These are phyloP conservation scores for Willaertia magna DNA, from an alignment of 208 protist genomes.

Conservation along the genomic window DNA sequence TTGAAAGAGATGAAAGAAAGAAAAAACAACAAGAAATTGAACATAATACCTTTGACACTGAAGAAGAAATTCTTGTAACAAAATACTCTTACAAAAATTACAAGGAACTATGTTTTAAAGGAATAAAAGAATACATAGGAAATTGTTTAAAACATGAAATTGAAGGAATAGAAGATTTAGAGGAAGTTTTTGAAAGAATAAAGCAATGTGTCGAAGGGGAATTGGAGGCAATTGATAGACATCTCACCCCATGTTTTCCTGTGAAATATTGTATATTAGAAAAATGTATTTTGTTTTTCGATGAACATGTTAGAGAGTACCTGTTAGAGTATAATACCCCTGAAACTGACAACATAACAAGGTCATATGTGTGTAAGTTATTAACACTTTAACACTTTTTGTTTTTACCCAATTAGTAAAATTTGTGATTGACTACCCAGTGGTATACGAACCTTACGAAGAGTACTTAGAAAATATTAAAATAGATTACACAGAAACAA, in stretches of 20 bases:
- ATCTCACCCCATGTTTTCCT: background rate
- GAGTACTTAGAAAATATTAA: background rate
- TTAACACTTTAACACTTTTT: background rate
- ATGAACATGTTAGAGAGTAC: background rate
- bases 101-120: background rate
- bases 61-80: background rate
- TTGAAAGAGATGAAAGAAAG: conserved; percentile 1
- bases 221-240: background rate
- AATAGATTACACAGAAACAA: background rate
- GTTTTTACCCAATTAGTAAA: background rate
- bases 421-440: background rate
- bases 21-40: background rate
- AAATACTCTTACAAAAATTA: background rate
- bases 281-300: background rate
- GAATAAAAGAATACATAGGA: background rate
- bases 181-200: background rate
- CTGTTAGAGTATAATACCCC: background rate
- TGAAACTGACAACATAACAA: background rate
- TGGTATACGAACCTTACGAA: background rate
- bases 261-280: background rate
- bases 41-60: background rate
- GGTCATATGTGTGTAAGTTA: background rate
- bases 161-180: background rate
- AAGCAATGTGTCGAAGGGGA: background rate
- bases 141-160: background rate